Evolutionary conservation across 2,329 filamentous ascomycete genomes (phyloP), one percentile per base, ranked within the genome.

Genomic region (Amylocarpus encephaloides): DNA sequence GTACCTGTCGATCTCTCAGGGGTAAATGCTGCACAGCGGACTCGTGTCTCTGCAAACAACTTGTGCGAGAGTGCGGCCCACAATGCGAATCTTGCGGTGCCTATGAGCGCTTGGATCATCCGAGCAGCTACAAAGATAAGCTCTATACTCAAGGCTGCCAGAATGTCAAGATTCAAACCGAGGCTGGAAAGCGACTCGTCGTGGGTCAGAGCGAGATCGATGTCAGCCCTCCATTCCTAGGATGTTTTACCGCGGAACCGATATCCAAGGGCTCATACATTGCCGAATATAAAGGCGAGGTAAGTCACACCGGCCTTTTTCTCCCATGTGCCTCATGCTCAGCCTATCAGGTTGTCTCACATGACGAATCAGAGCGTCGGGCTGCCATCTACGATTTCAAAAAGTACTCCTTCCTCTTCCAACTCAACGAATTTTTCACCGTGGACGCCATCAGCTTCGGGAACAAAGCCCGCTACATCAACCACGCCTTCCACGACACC

Each of bases 381-480:
- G 61, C 57, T 7, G 51, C 65, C 19, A 51, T 68, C 6, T 70
- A 72, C 43, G 66, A 71, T 45, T 58, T 65, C 18, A 62, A 66
- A 26, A 62, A 61, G 5, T 56, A 66, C n/a, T 68, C 67, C 22
- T 73, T 80, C 54, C 66, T 79, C 1, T 82, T 82, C 61, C 66
- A 67, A 5, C 63, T 81, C 15, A 82, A 80, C 55, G 62, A 54
- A 39, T 65, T 71, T 65, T 63, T 61, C 65, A 72, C 73, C 32
- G 70, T 93, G 15, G 88, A 93, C 63, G 83, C 83, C 6, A 86
- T 85, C 16, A 81, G 82, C 38, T 85, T 85, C 56, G 88, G 88
- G 44, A 93, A 92, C 64, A 82, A 91, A 56, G 83, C 85, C 42
- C 81, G 88, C 3, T 93, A 90, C 68, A 88, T 93, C 66, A 93